These are phyloP conservation scores for Xylaria palmicola DNA, from an alignment of 495 filamentous ascomycete genomes.

Conservation along the genomic window DNA sequence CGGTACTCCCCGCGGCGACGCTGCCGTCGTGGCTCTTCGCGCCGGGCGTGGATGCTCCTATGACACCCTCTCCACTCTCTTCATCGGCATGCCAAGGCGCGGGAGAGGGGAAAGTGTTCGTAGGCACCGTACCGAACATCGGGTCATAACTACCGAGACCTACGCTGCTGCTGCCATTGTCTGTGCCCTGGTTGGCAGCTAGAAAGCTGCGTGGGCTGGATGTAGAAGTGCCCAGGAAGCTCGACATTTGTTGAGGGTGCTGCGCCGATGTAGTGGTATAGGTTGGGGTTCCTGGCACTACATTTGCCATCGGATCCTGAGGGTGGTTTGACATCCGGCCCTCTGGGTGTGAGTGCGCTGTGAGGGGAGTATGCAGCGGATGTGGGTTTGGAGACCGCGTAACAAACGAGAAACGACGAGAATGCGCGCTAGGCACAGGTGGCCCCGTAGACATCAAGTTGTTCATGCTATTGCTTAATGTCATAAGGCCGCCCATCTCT, in stretches of 20 bases:
- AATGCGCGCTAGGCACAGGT: conserved; percentile 20
- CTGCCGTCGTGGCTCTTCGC: conserved; percentile 41
- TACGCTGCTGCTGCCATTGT: conserved; percentile 20
- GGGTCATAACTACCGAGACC: conserved; percentile 46
- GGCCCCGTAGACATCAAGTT: not conserved
- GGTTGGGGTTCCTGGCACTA: conserved; percentile 15
- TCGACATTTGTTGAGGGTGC: conserved; percentile 22
- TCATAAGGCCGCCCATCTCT: conserved; percentile 28
- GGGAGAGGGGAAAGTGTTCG: conserved; percentile 46
- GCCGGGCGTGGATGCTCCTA: conserved; percentile 36
- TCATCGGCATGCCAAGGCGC: conserved; percentile 44
- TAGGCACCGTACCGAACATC: conserved; percentile 53
- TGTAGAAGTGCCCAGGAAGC: conserved; percentile 34
- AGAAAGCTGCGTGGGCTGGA: conserved; percentile 42
- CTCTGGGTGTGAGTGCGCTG: conserved; percentile 21
- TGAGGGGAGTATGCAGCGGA: conserved; percentile 32
- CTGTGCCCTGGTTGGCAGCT: conserved; percentile 24
- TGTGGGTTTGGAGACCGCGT: conserved; percentile 32
- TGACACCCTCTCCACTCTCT: conserved; percentile 20
- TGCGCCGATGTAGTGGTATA: conserved; percentile 26
- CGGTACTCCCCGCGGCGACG: conserved; percentile 33
- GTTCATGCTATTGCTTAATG: not conserved
- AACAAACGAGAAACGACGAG: conserved; percentile 34
- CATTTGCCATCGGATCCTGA: conserved; percentile 22
- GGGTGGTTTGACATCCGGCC: conserved; percentile 14